A percentile compares a stretch with the other conserved stretches of the same genome.
phyloP scores from a whole-genome alignment of 2,329 filamentous ascomycete genomes.

The Talaromyces sp. region DNA sequence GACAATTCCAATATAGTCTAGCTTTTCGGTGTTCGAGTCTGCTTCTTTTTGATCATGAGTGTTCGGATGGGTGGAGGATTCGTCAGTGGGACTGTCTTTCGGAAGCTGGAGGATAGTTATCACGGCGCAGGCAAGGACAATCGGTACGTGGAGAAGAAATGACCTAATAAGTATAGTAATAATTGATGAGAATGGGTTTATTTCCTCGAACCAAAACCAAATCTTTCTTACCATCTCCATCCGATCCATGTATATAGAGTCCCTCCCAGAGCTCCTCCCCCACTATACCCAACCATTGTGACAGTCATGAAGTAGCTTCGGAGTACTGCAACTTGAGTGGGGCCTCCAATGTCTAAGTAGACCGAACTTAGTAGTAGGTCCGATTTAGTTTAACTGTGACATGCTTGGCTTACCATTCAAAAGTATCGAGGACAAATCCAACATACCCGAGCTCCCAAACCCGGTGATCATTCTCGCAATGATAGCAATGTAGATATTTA shows the following conservation, averaged over 20 bases:
- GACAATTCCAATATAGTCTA: not conserved
- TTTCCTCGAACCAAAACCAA: not conserved
- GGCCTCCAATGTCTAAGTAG: not conserved
- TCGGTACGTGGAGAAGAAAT: slow-evolving; percentile 2
- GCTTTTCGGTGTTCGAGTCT: not conserved
- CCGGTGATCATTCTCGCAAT: not conserved
- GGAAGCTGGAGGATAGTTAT: not conserved
- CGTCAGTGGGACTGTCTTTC: not conserved
- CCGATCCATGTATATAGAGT: not conserved
- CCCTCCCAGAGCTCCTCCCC: not conserved
- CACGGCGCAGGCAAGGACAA: not conserved
- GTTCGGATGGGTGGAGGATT: not conserved
- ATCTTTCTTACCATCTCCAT: slow-evolving; percentile 2
- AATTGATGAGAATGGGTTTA: not conserved
- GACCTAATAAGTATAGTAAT: not conserved
- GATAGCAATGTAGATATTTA: not conserved
- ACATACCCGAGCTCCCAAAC: slow-evolving; percentile 5
- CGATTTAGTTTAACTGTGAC: too few relatives aligned
- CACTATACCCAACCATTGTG: not conserved
- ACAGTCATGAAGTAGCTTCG: slow-evolving; percentile 5
- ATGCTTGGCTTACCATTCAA: not conserved
- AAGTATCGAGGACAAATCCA: slow-evolving; percentile 2
- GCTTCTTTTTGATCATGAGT: not conserved
- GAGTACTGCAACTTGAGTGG: not conserved
- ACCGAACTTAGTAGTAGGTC: too few relatives aligned